Evolutionary conservation across 2,329 filamentous ascomycete species (phyloP).

Genomic region (Hypoxylon sp.): DNA sequence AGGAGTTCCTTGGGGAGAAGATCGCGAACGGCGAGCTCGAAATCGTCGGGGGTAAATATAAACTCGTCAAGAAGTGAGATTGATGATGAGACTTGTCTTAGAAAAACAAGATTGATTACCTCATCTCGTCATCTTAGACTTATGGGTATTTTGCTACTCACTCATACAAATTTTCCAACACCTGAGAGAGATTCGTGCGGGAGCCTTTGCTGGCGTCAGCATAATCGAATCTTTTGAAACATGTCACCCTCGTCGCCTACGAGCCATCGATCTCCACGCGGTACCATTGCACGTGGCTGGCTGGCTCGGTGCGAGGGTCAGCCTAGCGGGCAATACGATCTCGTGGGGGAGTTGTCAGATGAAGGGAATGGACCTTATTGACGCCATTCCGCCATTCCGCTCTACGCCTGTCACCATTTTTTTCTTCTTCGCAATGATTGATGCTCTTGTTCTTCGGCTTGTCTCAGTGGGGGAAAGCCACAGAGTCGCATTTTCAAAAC

Average conservation of each 20-base stretch:
- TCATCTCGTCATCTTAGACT: constrained; percentile 18
- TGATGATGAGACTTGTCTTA: background rate
- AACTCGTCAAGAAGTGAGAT: constrained; percentile 68
- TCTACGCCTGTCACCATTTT: constrained; percentile 17
- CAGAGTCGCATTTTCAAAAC: background rate
- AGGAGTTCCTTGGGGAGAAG: constrained; percentile 82
- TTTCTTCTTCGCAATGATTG: background rate
- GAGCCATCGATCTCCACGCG: constrained; percentile 31
- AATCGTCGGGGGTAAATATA: constrained; percentile 77
- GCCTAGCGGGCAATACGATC: constrained; percentile 21
- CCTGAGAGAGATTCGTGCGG: background rate
- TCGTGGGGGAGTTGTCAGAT: constrained; percentile 24
- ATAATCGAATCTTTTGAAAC: constrained; percentile 24
- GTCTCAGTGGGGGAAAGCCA: background rate
- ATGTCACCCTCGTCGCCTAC: constrained; percentile 9
- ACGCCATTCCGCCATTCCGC: constrained; percentile 29
- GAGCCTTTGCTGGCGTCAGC: constrained; percentile 33
- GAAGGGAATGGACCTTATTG: constrained; percentile 22
- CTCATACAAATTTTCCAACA: constrained; percentile 8
- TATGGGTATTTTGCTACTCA: background rate
- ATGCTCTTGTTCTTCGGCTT: background rate
- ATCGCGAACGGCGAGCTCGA: constrained; percentile 78
- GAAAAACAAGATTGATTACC: background rate
- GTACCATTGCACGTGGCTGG: constrained; percentile 6
- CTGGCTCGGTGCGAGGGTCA: constrained; percentile 16